phyloP scores from a whole-genome alignment of 345 rosid genomes.

The Limnanthes douglasii region DNA sequence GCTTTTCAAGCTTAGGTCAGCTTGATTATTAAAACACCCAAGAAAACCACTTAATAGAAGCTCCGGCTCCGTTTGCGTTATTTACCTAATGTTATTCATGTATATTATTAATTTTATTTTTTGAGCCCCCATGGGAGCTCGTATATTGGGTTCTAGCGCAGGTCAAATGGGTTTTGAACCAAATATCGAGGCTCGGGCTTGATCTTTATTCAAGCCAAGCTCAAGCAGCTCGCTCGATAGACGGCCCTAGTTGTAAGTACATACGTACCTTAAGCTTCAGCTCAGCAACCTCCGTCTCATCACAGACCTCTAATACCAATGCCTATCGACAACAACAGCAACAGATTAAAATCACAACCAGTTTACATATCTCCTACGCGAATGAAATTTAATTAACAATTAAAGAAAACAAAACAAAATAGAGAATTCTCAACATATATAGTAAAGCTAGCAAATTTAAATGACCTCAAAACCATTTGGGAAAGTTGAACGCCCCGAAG shows the following conservation, averaged over 20 bases:
- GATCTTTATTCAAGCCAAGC: neutral
- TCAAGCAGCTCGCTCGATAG: neutral
- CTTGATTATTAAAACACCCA: no score
- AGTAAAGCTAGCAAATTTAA: neutral
- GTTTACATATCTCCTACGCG: neutral
- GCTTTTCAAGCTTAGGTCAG: no score
- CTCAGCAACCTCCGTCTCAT: conserved; percentile 89
- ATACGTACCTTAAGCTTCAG: conserved; percentile 75
- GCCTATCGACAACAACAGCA: conserved; percentile 27
- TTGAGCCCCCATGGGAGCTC: no score
- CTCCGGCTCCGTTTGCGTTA: no score
- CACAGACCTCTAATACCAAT: conserved; percentile 77
- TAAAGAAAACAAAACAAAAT: neutral
- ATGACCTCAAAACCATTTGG: conserved; percentile 74
- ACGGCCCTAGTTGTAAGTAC: no score
- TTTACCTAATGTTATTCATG: no score
- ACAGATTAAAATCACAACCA: conserved; percentile 5
- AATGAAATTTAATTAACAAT: conserved; percentile 1
- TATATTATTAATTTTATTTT: no score
- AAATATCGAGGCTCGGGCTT: neutral
- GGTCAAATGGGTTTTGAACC: neutral
- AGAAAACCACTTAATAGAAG: no score
- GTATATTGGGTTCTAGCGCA: no score
- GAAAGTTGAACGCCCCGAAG: conserved; percentile 31
- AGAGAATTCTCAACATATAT: neutral